Evolutionary conservation across 805 yeast genomes (phyloP).

Genomic region (Candida ulmi): DNA sequence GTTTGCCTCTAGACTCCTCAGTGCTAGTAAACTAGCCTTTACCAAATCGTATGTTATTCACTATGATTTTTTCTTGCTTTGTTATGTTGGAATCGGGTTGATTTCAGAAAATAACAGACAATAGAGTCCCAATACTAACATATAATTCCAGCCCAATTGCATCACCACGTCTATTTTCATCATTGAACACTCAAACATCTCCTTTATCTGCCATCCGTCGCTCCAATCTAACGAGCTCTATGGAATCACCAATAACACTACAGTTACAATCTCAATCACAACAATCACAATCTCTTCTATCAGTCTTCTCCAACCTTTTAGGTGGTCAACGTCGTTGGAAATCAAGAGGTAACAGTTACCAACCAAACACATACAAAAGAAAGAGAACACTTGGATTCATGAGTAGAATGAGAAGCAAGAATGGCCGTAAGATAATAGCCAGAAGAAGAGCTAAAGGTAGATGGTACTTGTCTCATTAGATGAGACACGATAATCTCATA

Average conservation of each 20-base stretch:
- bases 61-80: no score
- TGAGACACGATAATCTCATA: no score
- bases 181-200: slow-evolving; percentile 13
- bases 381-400: slow-evolving; percentile 88
- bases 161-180: slow-evolving; percentile 11
- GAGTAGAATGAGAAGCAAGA: slow-evolving; percentile 68
- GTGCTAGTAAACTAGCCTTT: neutral
- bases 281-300: slow-evolving; percentile 5
- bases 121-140: slow-evolving; percentile 6
- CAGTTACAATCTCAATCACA: slow-evolving; percentile 10
- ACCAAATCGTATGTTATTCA: neutral
- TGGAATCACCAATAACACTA: slow-evolving; percentile 19
- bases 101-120: no score
- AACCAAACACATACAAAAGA: slow-evolving; percentile 86
- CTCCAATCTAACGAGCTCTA: slow-evolving; percentile 12
- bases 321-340: slow-evolving; percentile 65
- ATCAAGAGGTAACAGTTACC: slow-evolving; percentile 90
- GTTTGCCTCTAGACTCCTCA: slow-evolving; percentile 8
- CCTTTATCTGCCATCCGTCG: slow-evolving; percentile 15
- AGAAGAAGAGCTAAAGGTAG: slow-evolving; percentile 86
- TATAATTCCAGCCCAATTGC: slow-evolving; percentile 1
- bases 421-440: slow-evolving; percentile 73
- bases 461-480: slow-evolving; percentile 82
- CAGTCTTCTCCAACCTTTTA: slow-evolving; percentile 28
- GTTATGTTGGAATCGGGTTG: no score